phyloP scores from a whole-genome alignment of 495 filamentous ascomycete species.

The Talaromyces liani region DNA sequence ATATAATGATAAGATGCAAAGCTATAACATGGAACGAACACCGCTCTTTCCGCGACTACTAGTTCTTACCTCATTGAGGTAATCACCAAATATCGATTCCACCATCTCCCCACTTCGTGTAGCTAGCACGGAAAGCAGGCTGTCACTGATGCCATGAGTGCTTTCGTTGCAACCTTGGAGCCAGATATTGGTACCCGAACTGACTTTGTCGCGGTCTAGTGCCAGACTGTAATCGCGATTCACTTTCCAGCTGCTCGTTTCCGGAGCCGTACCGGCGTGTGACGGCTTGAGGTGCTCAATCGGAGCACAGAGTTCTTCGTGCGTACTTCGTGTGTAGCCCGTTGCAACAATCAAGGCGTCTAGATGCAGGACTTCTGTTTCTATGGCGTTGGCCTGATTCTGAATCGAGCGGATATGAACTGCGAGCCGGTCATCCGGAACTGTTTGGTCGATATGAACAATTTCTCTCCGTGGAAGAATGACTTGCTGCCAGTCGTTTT shows the following conservation, averaged over 20 bases:
- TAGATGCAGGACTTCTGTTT: slow-evolving; percentile 53
- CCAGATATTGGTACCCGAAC: slow-evolving; percentile 66
- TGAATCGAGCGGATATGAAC: slow-evolving; percentile 26
- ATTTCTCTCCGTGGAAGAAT: slow-evolving; percentile 65
- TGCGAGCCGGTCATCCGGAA: slow-evolving; percentile 33
- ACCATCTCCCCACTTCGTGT: slow-evolving; percentile 72
- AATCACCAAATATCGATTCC: slow-evolving; percentile 58
- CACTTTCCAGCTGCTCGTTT: slow-evolving; percentile 27
- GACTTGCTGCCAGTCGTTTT: slow-evolving; percentile 69
- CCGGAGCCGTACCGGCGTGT: slow-evolving; percentile 22
- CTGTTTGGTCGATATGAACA: slow-evolving; percentile 45
- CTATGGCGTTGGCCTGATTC: slow-evolving; percentile 4
- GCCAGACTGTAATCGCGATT: slow-evolving; percentile 66
- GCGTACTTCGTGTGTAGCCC: slow-evolving; percentile 72
- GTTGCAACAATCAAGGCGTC: slow-evolving; percentile 83
- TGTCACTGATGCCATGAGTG: slow-evolving; percentile 84
- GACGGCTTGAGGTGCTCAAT: slow-evolving; percentile 55
- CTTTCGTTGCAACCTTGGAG: slow-evolving; percentile 90
- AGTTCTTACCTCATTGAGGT: slow-evolving; percentile 17
- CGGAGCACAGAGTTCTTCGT: slow-evolving; percentile 67
- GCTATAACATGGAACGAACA: background rate
- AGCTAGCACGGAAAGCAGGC: slow-evolving; percentile 69
- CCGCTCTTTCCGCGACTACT: background rate
- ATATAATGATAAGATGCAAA: background rate
- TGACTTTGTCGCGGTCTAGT: slow-evolving; percentile 58